Evolutionary conservation across 306 rosid genomes (phyloP), one percentile per base, ranked within the genome.

Genomic region (Ormosia semicastrata): DNA sequence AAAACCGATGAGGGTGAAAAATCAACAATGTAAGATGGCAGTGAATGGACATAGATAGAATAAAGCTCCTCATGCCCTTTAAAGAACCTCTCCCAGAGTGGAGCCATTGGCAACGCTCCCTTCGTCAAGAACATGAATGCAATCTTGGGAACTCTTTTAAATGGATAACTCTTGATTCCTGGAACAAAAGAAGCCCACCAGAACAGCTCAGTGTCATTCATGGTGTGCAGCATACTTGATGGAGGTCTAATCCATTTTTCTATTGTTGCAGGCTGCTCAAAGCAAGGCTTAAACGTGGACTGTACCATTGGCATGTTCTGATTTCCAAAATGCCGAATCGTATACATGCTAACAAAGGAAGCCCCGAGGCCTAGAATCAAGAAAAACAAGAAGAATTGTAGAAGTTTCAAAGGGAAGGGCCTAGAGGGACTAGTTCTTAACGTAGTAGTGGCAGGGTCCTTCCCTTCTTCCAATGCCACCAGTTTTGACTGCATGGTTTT

Each of bases 131-230:
- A 91, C 93, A 91, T 91, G 83, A 89, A 91, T 52, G 92, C 93
- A 71, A 89, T 88, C 82, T 80, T 91, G 30, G 89, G 88, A 75
- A 85, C 85, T 83, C 96, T 88, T 58, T 79, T 62, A 41, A 81
- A 86, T 6, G 99, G 99, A 81, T 92, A 91, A 29, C n/a, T 70
- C 76, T 88, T 87, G 10, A 86, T 86, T 78, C 87, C 82, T 5
- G 99, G 90, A 80, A 52, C 89, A 71, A 82, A 80, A 37, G 99
- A 89, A 57, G 98, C 98, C 41, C 94, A 80, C 99, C 99, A 96
- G 32, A 92, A 83, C 62, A 96, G 88, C 24, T 96, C 99, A 4
- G 57, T 70, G 78, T 96, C 99, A 71, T 83, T 96, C 97, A 96
- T 89, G 72, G 71, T 65, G 70, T 96, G 99, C 86, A 86, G 34